Evolutionary conservation across 257 asterid species (phyloP).

Genomic region (Fraxinus anomala): DNA sequence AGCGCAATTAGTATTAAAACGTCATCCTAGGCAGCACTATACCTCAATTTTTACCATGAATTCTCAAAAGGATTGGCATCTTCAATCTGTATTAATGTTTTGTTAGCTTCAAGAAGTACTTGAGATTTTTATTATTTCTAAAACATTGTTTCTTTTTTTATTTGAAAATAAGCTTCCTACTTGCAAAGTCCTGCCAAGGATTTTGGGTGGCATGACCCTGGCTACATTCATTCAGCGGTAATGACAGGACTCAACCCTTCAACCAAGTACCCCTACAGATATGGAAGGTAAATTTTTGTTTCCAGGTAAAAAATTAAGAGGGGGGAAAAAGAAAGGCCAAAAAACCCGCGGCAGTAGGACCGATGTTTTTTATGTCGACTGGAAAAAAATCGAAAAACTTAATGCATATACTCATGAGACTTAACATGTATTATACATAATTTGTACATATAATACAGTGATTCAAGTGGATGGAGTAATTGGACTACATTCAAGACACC

Average conservation of each 20-base stretch:
- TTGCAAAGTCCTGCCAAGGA: constrained; percentile 65
- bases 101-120: not conserved
- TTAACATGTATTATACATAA: not conserved
- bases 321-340: not conserved
- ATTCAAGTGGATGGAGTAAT: constrained; percentile 75
- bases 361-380: not conserved
- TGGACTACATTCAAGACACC: constrained; percentile 61
- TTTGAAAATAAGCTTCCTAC: constrained; percentile 30
- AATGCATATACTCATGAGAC: not conserved
- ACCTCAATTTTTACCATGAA: not conserved
- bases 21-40: too few relatives aligned
- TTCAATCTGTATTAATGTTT: too few relatives aligned
- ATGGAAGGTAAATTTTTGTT: constrained; percentile 61
- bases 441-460: constrained; percentile 35
- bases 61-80: not conserved
- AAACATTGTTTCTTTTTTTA: not conserved
- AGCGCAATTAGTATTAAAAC: too few relatives aligned
- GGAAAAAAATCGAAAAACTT: not conserved
- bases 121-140: not conserved
- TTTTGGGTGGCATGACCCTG: constrained; percentile 98
- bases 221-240: constrained; percentile 75
- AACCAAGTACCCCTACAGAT: constrained; percentile 54
- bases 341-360: not conserved
- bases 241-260: constrained; percentile 68
- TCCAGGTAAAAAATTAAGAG: not conserved